Percentiles rank a stretch among this genome's conserved stretches.
These are phyloP conservation scores for Prunus yedoensis DNA, from an alignment of 331 rosid genomes.

Conservation along the genomic window DNA sequence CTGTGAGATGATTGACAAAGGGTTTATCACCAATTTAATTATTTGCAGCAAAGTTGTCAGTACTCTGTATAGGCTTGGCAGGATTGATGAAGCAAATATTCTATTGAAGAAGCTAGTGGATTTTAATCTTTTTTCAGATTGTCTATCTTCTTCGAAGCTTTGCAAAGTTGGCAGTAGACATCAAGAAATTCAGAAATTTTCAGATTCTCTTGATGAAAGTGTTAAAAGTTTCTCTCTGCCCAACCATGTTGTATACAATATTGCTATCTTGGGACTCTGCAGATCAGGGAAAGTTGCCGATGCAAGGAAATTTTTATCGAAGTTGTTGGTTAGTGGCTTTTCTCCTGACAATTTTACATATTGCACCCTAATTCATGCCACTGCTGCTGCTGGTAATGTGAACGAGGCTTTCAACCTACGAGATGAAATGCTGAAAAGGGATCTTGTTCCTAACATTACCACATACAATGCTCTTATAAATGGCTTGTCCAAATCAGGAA, in stretches of 20 bases:
- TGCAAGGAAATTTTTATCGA: conserved; percentile 60
- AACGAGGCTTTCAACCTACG: conserved; percentile 71
- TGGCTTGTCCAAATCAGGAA: conserved; percentile 77
- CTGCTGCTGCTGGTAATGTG: conserved; percentile 58
- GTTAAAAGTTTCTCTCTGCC: conserved; percentile 42
- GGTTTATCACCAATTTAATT: conserved; percentile 52
- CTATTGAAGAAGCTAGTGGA: conserved; percentile 65
- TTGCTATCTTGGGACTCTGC: conserved; percentile 77
- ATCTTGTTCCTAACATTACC: conserved; percentile 66
- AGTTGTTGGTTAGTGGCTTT: conserved; percentile 54
- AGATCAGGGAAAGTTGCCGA: conserved; percentile 62
- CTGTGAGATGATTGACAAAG: conserved; percentile 66
- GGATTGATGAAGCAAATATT: conserved; percentile 63
- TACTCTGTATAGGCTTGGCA: conserved; percentile 56
- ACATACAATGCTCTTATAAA: conserved; percentile 72
- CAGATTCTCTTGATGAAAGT: conserved; percentile 49
- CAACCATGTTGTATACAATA: conserved; percentile 55
- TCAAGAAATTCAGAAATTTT: conserved; percentile 50
- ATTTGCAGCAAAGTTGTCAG: conserved; percentile 74
- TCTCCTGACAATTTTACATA: conserved; percentile 76
- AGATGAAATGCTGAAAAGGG: conserved; percentile 66
- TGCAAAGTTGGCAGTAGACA: conserved; percentile 25
- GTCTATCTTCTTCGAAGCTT: conserved; percentile 27
- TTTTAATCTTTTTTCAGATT: conserved; percentile 44
- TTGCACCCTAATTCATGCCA: conserved; percentile 73